phyloP scores from a whole-genome alignment of 2,329 filamentous ascomycete genomes.

The Ascochyta viciae-villosae region DNA sequence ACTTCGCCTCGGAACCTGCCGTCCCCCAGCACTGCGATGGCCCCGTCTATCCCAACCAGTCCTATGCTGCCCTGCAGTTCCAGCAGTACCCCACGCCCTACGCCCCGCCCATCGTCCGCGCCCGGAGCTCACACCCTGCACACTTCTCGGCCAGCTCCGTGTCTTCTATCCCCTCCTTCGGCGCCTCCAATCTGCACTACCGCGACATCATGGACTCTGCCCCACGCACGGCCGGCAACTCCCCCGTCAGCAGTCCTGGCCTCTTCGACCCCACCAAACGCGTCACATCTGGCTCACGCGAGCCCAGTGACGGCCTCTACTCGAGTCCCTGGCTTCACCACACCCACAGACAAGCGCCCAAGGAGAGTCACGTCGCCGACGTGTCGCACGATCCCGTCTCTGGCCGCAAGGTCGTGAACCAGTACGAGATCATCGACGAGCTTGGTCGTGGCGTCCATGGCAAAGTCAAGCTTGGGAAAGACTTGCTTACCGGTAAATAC shows the following conservation, averaged over 20 bases:
- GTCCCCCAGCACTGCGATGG: conserved; percentile 38
- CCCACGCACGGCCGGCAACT: conserved; percentile 54
- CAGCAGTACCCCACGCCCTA: conserved; percentile 53
- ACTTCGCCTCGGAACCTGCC: conserved; percentile 26
- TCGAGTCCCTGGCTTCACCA: conserved; percentile 59
- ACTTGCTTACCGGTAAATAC: conserved; percentile 75
- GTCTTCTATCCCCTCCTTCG: conserved; percentile 51
- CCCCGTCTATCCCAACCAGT: conserved; percentile 57
- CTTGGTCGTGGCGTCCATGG: conserved; percentile 95
- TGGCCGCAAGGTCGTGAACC: conserved; percentile 94
- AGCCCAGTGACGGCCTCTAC: conserved; percentile 51
- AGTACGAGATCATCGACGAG: conserved; percentile 96
- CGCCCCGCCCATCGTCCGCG: conserved; percentile 48
- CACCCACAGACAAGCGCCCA: conserved; percentile 58
- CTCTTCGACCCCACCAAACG: conserved; percentile 52
- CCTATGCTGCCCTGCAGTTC: conserved; percentile 57
- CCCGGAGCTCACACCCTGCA: conserved; percentile 52
- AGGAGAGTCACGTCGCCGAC: conserved; percentile 82
- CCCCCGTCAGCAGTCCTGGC: conserved; percentile 56
- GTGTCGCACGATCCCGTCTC: conserved; percentile 89
- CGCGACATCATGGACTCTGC: conserved; percentile 48
- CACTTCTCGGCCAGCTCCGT: conserved; percentile 49
- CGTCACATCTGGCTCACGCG: conserved; percentile 39
- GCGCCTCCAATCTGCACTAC: conserved; percentile 43
- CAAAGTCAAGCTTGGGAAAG: conserved; percentile 93